Evolutionary conservation across 345 rosid genomes (phyloP), one percentile per base, ranked within the genome.

Genomic region (Lumnitzera littorea): DNA sequence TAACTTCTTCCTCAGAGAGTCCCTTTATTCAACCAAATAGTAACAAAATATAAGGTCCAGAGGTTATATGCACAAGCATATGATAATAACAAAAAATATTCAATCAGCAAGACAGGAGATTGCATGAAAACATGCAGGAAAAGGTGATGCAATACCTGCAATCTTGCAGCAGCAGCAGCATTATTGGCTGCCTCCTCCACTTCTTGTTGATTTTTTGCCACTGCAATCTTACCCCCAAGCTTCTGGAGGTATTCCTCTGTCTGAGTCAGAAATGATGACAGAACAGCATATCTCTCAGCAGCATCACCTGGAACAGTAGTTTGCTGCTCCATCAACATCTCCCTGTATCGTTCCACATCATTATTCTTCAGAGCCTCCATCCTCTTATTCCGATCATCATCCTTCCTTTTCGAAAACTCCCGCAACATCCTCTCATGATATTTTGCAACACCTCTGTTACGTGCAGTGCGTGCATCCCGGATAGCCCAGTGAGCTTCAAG

Each of bases 281-380:
- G 94, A 55, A 95, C 97, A 36, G 85, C 80, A 73, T 95, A 95
- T 74, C 99, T 85, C 82, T 95, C 99, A 11, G 96, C 85, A 72
- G 96, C 98, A 64, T 83, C 99, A 50, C 99, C 99, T 12, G 80
- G 72, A 41, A 88, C 77, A 72, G 66, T 87, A 46, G 99, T 95
- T 78, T 95, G 97, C 85, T 91, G 96, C 76, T 95, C 99, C 75
- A 95, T 70, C 72, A 95, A 68, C 98, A 95, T 95, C 76, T 95
- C 97, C 77, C 99, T 82, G 67, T 95, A 95, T 80, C 99, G 84
- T 80, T 91, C 99, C 46, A 91, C 99, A 65, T 95, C 99, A 78
- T 95, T 95, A 74, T 95, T 95, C 82, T 95, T 91, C 80, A 95
- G 75, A 58, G 99, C 99, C 68, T 95, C 99, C 99, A 95, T 95